Evolutionary conservation across 2,329 filamentous ascomycete species (phyloP).

Genomic region (Acrodontium crateriforme): DNA sequence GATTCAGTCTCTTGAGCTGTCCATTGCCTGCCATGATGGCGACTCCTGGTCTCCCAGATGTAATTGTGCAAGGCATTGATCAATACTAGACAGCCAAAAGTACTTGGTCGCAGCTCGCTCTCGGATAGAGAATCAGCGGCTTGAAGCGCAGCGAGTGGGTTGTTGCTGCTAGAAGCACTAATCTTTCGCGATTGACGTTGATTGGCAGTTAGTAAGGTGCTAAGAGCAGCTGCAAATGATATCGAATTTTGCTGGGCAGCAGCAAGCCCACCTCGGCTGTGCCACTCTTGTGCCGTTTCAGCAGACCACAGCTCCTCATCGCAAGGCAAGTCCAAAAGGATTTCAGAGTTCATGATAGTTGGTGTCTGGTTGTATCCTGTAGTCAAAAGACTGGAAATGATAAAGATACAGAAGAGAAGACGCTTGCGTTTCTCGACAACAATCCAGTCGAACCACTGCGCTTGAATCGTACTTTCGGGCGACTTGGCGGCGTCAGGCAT

Average conservation of each 20-base stretch:
- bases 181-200: conserved; percentile 34
- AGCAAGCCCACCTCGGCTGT: conserved; percentile 57
- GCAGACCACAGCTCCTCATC: conserved; percentile 85
- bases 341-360: conserved; percentile 85
- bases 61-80: conserved; percentile 96
- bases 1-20: conserved; percentile 84
- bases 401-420: conserved; percentile 82
- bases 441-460: conserved; percentile 87
- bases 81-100: conserved; percentile 78
- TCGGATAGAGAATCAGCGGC: conserved; percentile 19
- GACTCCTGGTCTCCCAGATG: conserved; percentile 91
- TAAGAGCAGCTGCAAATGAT: conserved; percentile 71
- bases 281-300: conserved; percentile 70
- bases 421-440: conserved; percentile 78
- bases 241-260: conserved; percentile 56
- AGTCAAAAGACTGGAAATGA: conserved; percentile 78
- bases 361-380: conserved; percentile 89
- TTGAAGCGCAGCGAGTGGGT: conserved; percentile 10
- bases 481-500: conserved; percentile 24
- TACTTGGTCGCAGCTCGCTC: conserved; percentile 64
- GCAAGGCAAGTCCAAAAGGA: conserved; percentile 75
- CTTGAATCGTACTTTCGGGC: conserved; percentile 37
- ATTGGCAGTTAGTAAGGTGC: conserved; percentile 65
- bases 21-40: conserved; percentile 80
- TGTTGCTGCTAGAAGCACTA: conserved; percentile 13